Evolutionary conservation across 1,139 yeast genomes (phyloP).

Genomic region (Suhomyces bolitotheri): DNA sequence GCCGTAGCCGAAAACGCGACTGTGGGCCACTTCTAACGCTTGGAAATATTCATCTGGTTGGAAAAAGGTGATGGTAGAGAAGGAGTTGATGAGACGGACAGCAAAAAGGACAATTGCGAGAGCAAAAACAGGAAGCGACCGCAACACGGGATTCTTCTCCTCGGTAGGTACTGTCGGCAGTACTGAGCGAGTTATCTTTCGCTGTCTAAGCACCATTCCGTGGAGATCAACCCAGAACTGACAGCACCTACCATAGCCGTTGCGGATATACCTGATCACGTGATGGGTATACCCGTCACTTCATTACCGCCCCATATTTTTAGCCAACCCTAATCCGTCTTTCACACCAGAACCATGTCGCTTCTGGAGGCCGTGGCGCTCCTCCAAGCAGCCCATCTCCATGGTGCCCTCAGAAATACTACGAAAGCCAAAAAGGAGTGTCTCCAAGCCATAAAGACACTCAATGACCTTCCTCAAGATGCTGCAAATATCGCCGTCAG

Average conservation of each 20-base stretch:
- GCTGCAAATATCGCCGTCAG: slow-evolving; percentile 3
- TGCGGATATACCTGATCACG: no score
- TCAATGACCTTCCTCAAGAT: slow-evolving; percentile 24
- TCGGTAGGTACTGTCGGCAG: no score
- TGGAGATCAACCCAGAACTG: background rate
- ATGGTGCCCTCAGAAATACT: slow-evolving; percentile 17
- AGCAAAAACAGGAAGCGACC: background rate
- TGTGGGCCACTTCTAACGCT: slow-evolving; percentile 88
- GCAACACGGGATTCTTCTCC: background rate
- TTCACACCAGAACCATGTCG: no score
- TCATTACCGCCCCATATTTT: background rate
- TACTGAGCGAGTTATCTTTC: no score
- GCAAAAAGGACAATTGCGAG: slow-evolving; percentile 12
- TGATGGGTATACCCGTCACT: no score
- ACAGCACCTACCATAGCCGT: background rate
- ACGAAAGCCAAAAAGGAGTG: slow-evolving; percentile 22
- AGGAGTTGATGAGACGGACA: slow-evolving; percentile 59
- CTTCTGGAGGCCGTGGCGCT: slow-evolving; percentile 10
- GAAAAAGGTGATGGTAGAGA: slow-evolving; percentile 70
- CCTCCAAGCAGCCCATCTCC: slow-evolving; percentile 20
- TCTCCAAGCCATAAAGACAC: slow-evolving; percentile 26
- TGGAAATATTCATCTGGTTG: slow-evolving; percentile 98
- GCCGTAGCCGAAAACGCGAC: slow-evolving; percentile 73
- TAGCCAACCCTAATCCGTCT: no score
- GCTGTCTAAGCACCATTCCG: no score